Base-by-base conservation (phyloP, 305 asterid species). In the Fraxinus ornus region DNA sequence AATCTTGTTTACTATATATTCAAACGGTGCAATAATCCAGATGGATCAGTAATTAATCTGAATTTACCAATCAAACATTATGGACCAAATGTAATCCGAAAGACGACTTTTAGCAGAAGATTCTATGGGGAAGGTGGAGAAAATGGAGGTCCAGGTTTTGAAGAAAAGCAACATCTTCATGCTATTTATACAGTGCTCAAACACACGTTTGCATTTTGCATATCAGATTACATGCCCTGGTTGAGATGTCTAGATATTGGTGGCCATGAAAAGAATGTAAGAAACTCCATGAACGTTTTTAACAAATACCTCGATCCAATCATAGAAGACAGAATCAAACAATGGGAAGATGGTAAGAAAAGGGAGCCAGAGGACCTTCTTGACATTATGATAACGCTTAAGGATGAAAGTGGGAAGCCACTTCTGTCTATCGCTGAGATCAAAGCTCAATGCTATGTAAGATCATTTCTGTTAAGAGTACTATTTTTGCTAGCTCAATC, bases 121-220 rank as follows among this genome's bases (percentile, higher is more conserved):
- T 80, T 19, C 7, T 80, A 73, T 17, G 62, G 79, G 7, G 44
- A 73, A 74, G 77, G 44, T 55, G 24, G 44, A 37, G 47, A 80
- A 36, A 71, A 80, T 52, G 83, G 83, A 7, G 83, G 83, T 60
- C 71, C 71, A 60, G 71, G 71, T 60, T 2, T 60, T 21, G 71
- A 60, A 60, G 71, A 60, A 19, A 24, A 22, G 28, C 5, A 60
- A 2, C 71, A 60, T 12, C 4, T 60, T 60, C 28, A 7, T 21
- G 71, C 71, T 60, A 13, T 60, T 60, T 22, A 60, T 60, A 19
- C 30, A 7, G 30, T 60, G 32, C 71, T 60, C 13, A 60, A 8
- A 9, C 32, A 60, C 32, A 60, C 24, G 32, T 60, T 5, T 21
- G 71, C 71, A 60, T 60, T 60, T 19, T 60, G 71, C 30, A 22